Evolutionary conservation across 352 stramenopile species (phyloP).

Genomic region (Phytophthora vignae): DNA sequence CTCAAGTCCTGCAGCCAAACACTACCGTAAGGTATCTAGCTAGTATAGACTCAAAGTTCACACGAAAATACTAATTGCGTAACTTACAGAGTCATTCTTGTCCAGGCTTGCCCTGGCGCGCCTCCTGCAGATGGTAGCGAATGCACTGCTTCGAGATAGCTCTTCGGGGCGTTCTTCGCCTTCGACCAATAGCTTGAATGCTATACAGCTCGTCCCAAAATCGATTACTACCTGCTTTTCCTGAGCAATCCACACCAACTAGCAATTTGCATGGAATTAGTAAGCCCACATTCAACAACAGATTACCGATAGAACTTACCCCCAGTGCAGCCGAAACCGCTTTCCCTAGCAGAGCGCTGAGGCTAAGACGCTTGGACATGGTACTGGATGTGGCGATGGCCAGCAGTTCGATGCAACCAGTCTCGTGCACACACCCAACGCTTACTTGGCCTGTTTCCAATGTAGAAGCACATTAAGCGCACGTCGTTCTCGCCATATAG

Average conservation of each 20-base stretch:
- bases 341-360: constrained; percentile 31
- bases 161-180: neutral
- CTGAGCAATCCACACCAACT: constrained; percentile 34
- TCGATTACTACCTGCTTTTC: constrained; percentile 24
- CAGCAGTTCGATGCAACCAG: constrained; percentile 11
- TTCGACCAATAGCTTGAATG: constrained; percentile 27
- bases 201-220: constrained; percentile 15
- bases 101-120: constrained; percentile 1
- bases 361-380: constrained; percentile 28
- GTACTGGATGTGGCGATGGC: constrained; percentile 26
- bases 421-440: constrained; percentile 9
- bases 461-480: constrained; percentile 2
- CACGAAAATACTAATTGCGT: neutral
- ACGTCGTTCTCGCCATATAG: neutral
- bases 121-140: neutral
- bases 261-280: neutral
- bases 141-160: constrained; percentile 1
- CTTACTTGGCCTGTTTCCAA: constrained; percentile 36
- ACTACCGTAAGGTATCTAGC: neutral
- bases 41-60: neutral
- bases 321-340: constrained; percentile 17
- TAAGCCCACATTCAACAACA: neutral
- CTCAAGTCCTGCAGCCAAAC: constrained; percentile 10
- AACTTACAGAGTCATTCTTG: constrained; percentile 14
- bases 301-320: constrained; percentile 16